phyloP scores from a whole-genome alignment of 169 alveolate species.

The Plasmodium blacklocki region DNA sequence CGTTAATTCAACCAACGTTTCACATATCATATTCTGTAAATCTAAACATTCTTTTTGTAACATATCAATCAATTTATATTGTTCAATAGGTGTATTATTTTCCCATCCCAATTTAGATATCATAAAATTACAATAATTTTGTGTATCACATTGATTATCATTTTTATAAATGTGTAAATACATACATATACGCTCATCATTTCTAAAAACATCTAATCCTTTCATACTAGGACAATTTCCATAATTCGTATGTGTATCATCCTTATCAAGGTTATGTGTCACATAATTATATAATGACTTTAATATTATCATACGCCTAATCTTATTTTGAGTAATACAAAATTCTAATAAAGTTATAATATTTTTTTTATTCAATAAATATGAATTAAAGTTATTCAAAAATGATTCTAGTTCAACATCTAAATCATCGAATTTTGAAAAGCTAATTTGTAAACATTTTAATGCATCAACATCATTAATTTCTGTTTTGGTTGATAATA shows the following conservation, averaged over 20 bases:
- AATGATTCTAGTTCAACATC: slow-evolving; percentile 67
- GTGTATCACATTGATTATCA: slow-evolving; percentile 46
- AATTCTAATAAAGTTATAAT: slow-evolving; percentile 36
- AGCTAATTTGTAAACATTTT: slow-evolving; percentile 67
- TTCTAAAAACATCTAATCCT: slow-evolving; percentile 13
- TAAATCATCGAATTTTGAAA: slow-evolving; percentile 50
- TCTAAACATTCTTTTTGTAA: slow-evolving; percentile 66
- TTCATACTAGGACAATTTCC: no score
- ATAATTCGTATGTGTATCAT: background rate
- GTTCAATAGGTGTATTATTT: slow-evolving; percentile 31
- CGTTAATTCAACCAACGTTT: slow-evolving; percentile 27
- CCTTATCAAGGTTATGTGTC: background rate
- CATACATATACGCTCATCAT: slow-evolving; percentile 26
- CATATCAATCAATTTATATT: slow-evolving; percentile 53
- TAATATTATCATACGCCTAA: slow-evolving; percentile 35
- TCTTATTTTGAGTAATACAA: slow-evolving; percentile 53
- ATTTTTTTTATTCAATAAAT: slow-evolving; percentile 59
- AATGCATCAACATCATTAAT: slow-evolving; percentile 69
- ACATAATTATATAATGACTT: slow-evolving; percentile 48
- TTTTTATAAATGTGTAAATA: slow-evolving; percentile 36
- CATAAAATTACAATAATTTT: slow-evolving; percentile 37
- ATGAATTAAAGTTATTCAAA: slow-evolving; percentile 58
- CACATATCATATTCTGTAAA: slow-evolving; percentile 66
- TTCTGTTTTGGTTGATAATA: slow-evolving; percentile 29
- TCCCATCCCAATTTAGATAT: slow-evolving; percentile 15